Base-by-base conservation (phyloP, 129 eudicot genomes). In the Flaveria trinervia region DNA sequence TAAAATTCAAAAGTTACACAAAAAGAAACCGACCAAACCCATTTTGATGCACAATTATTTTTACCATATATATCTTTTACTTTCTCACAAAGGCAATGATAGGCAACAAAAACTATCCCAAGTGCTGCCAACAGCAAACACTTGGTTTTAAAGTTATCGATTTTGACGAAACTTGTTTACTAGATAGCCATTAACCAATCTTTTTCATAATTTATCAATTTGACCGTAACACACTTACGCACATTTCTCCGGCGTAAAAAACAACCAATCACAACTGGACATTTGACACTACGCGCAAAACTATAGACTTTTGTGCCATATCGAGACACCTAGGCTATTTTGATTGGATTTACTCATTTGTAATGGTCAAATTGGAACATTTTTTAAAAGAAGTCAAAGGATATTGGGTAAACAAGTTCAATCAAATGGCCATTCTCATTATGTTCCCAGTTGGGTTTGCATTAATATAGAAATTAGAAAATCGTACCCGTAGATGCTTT, bases 401-500 rank as follows among this genome's bases (percentile, higher is more conserved):
- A 28, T 56, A 18, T 56, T 18, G 30, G 14, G 25, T 55, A 2
- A 17, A 55, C 25, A 55, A 17, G 61, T 55, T 55, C 1, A 0
- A 23, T 56, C 30, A 18, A 56, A 56, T 56, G 3, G 4, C 22
- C 0, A 36, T 36, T 36, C 41, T 36, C 7, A 36, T 36, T 4
- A 5, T 36, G 0, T 5, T 36, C 41, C 8, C 41, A 36, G 41
- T 18, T 59, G 0, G 65, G 14, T 23, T 8, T 20, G 41, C 39
- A 11, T 12, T 5, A 1, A 4, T 7, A 61, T 3, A 13, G 18
- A 28, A 26, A 5, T 13, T 61, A 12, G 44, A 61, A 13, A 12
- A 61, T 1, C 5, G 43, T 26, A 90, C 92, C 92, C 75, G 96
- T 81, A 49, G 86, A 83, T 45, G 96, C 96, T 60, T 85, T 39